phyloP scores from a whole-genome alignment of 495 filamentous ascomycete genomes.

The Penicillium salamii region DNA sequence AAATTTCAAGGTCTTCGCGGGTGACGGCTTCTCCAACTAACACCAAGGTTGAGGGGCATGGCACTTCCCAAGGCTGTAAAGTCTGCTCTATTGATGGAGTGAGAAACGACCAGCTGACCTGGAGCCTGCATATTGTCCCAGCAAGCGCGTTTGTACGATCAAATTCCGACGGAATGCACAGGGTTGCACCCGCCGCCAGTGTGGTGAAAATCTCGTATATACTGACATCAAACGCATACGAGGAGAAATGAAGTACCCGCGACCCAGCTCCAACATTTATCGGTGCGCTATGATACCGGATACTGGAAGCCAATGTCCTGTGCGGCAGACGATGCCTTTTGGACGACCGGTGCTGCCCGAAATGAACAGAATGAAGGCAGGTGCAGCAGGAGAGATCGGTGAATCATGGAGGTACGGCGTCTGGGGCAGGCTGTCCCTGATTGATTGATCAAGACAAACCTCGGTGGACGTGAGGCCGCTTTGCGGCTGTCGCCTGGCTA shows the following conservation, averaged over 20 bases:
- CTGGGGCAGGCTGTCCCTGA: neutral
- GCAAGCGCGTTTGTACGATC: neutral
- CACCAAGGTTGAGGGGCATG: neutral
- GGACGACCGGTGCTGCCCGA: neutral
- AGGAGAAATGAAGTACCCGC: conserved; percentile 41
- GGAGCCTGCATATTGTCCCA: neutral
- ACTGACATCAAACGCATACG: conserved; percentile 41
- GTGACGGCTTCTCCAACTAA: neutral
- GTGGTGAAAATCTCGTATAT: conserved; percentile 39
- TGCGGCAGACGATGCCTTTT: neutral
- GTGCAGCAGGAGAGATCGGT: neutral
- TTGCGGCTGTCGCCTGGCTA: too few relatives aligned
- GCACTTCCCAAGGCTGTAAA: neutral
- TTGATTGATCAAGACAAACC: neutral
- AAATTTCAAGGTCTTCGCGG: neutral
- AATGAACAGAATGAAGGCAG: neutral
- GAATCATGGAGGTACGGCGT: neutral
- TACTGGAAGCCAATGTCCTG: neutral
- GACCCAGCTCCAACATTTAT: neutral
- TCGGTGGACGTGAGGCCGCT: too few relatives aligned
- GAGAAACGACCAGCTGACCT: neutral
- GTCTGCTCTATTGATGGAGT: neutral
- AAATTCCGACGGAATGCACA: conserved; percentile 34
- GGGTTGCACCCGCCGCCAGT: conserved; percentile 33
- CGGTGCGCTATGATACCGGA: neutral